Evolutionary conservation across 2,329 filamentous ascomycete genomes (phyloP).

Genomic region (Pseudogymnoascus sp.): DNA sequence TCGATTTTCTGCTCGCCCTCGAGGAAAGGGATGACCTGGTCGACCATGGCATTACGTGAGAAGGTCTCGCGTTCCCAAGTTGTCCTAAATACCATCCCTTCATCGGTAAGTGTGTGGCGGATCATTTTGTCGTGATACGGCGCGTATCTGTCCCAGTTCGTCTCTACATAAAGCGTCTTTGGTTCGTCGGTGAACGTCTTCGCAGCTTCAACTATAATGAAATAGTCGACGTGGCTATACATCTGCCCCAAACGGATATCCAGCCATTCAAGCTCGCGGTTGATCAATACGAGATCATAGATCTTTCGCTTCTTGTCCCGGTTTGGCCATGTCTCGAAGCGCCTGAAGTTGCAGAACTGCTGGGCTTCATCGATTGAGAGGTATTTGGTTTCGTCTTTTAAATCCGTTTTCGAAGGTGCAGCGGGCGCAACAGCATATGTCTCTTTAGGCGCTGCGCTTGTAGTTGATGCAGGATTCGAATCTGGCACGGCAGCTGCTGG

Average conservation of each 20-base stretch:
- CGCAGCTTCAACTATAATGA: constrained; percentile 53
- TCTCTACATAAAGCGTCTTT: constrained; percentile 47
- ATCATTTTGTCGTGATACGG: constrained; percentile 54
- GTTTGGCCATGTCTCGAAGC: constrained; percentile 27
- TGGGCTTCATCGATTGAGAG: neutral
- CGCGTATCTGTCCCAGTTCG: constrained; percentile 45
- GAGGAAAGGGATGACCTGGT: constrained; percentile 41
- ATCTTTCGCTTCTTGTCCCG: constrained; percentile 38
- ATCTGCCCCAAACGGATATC: constrained; percentile 56
- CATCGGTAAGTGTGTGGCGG: constrained; percentile 45
- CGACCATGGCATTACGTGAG: constrained; percentile 50
- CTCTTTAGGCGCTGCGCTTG: neutral
- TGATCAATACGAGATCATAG: constrained; percentile 57
- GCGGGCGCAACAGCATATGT: neutral
- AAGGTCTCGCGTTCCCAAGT: constrained; percentile 47
- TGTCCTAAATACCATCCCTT: constrained; percentile 31
- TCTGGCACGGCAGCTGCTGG: neutral
- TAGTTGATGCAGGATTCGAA: neutral
- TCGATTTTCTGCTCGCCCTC: constrained; percentile 26
- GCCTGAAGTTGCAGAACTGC: constrained; percentile 31
- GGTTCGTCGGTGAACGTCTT: constrained; percentile 50
- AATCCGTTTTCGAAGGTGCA: constrained; percentile 2
- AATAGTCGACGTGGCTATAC: constrained; percentile 55
- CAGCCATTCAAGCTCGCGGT: constrained; percentile 58
- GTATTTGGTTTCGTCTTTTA: constrained; percentile 7